A percentile compares a stretch with the other conserved stretches of the same genome.
Conservation (phyloP, 495 filamentous ascomycete genomes). For the Penicillium riverlandense region DNA sequence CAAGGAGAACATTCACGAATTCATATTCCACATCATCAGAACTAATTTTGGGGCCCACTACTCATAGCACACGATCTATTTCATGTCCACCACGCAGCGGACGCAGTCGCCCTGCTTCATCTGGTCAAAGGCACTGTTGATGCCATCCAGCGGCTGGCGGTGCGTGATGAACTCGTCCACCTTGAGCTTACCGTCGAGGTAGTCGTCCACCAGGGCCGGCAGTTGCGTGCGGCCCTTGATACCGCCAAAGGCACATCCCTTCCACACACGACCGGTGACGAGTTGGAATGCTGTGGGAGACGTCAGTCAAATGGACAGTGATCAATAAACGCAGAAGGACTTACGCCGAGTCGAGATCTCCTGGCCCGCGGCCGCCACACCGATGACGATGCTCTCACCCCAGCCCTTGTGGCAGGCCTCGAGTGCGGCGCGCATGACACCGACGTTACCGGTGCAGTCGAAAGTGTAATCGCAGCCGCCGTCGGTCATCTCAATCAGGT, state of each 20-base stretch:
- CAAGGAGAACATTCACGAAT: neutral
- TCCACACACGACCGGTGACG: conserved; percentile 96
- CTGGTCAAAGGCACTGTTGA: conserved; percentile 83
- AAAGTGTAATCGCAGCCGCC: conserved; percentile 99
- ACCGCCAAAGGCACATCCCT: conserved; percentile 93
- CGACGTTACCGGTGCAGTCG: conserved; percentile 95
- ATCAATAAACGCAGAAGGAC: conserved; percentile 26
- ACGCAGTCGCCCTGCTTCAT: conserved; percentile 98
- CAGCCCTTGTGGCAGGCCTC: conserved; percentile 99
- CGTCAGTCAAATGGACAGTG: conserved; percentile 1
- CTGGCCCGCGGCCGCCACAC: conserved; percentile 94
- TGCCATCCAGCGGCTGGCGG: conserved; percentile 67
- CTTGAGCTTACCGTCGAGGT: conserved; percentile 84
- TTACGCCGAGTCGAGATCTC: conserved; percentile 93
- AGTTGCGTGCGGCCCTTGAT: conserved; percentile 96
- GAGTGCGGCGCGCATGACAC: conserved; percentile 90
- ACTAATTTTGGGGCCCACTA: conserved; percentile 7
- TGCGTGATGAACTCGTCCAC: conserved; percentile 99
- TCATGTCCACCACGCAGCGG: conserved; percentile 62
- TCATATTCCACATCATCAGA: conserved; percentile 16
- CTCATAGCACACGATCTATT: conserved; percentile 10
- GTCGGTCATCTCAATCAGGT: conserved; percentile 97
- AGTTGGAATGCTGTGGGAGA: conserved; percentile 82
- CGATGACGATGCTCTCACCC: conserved; percentile 97
- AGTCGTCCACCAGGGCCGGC: conserved; percentile 81